Base-by-base conservation (phyloP, 257 asterid genomes). In the Ilex asprella region DNA sequence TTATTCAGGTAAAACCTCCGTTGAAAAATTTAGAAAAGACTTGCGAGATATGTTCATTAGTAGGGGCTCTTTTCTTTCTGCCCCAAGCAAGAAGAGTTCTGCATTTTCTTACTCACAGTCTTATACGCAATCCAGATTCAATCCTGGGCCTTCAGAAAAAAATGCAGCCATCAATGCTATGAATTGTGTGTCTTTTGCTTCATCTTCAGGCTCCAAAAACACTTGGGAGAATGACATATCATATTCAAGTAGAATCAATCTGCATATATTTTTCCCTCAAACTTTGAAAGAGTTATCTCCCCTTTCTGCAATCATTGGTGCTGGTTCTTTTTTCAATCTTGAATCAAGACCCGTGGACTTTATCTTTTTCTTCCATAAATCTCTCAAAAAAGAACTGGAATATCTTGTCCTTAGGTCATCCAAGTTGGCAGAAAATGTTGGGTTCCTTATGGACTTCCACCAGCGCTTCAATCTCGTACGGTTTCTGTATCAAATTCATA, bases 1-100 rank as follows among this genome's bases (percentile, higher is more conserved):
- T 65, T 69, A 76, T 81, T 83, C 91, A n/a, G 95, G 95, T 56
- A 87, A 85, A 73, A 70, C 75, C 56, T 79, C 96, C n/a, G 62
- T 69, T 2, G 87, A 66, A 44, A 87, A 77, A 67, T 83, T 87
- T 31, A 68, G 85, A 68, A 67, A 77, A 59, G 76, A 67, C 70
- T 73, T 86, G 71, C 76, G 74, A 67, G 84, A 76, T 51, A 80
- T 76, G 73, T 81, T 88, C 70, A 69, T 59, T 41, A 80, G 80
- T 64, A 73, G 82, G 79, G 74, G 88, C 75, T 73, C 81, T 76
- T 79, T 82, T 80, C 65, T 71, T 75, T 55, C 72, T 58, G 79
- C 78, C 64, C 86, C 72, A 68, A 76, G 67, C 46, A 31, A 69
- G 68, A 75, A 65, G 74, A 76, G 61, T 30, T 60, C 66, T 35